Conservation (phyloP, 257 asterid species). For the Solanum chiquidenum region DNA sequence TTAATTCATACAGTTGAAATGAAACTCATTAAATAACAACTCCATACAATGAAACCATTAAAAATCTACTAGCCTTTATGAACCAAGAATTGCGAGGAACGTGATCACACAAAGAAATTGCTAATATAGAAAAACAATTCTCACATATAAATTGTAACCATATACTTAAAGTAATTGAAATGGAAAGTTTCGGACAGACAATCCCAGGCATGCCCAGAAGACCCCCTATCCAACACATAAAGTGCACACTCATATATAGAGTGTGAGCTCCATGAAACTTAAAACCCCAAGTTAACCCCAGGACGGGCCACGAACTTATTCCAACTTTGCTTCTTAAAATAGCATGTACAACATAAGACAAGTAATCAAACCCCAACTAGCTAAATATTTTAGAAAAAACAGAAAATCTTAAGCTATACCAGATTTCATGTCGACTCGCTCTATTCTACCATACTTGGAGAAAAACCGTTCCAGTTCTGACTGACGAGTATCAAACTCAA, state of each 20-base stretch:
- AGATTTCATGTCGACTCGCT: constrained; percentile 88
- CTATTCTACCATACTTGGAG: constrained; percentile 76
- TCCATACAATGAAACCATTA: background rate
- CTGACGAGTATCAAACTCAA: constrained; percentile 79
- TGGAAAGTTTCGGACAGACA: background rate
- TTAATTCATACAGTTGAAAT: background rate
- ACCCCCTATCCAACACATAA: background rate
- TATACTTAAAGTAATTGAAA: background rate
- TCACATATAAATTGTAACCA: background rate
- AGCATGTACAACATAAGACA: background rate
- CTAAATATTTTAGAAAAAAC: background rate
- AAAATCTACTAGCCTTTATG: background rate
- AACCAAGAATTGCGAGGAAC: background rate
- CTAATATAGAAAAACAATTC: background rate
- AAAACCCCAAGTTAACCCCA: background rate
- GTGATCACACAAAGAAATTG: background rate
- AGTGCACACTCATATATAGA: background rate
- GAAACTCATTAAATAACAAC: background rate
- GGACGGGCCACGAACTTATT: background rate
- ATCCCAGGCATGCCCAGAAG: background rate
- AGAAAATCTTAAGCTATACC: constrained; percentile 24
- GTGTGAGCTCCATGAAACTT: background rate
- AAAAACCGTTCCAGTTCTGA: constrained; percentile 78
- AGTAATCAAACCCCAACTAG: background rate
- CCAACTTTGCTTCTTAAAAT: background rate